These are phyloP conservation scores for Trichoderma aggressivum DNA, from an alignment of 2,329 filamentous ascomycete species.

Conservation along the genomic window DNA sequence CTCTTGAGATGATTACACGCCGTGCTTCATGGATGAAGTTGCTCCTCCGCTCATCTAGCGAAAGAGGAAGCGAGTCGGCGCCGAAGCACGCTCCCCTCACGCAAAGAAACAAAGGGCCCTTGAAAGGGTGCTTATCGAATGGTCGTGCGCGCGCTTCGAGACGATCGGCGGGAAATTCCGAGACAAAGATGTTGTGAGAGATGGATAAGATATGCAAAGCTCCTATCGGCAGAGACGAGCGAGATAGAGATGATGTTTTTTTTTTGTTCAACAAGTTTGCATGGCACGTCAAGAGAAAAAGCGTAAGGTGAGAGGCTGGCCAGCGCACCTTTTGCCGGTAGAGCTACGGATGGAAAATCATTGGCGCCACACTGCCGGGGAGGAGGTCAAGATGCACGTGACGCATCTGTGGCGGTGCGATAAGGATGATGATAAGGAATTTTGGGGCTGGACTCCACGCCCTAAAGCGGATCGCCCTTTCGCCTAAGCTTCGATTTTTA, in stretches of 20 bases:
- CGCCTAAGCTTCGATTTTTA: conserved; percentile 28
- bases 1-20: neutral
- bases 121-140: neutral
- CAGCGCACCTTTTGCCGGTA: conserved; percentile 9
- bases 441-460: conserved; percentile 17
- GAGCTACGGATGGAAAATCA: conserved; percentile 13
- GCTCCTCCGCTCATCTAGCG: neutral
- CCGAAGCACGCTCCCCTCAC: conserved; percentile 15
- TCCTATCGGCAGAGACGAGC: neutral
- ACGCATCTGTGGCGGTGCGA: conserved; percentile 5
- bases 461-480: conserved; percentile 25
- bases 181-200: neutral
- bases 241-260: neutral
- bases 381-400: conserved; percentile 5
- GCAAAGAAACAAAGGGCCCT: neutral
- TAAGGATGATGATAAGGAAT: neutral
- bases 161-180: neutral
- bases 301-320: conserved; percentile 10
- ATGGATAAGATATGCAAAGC: neutral
- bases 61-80: conserved; percentile 5
- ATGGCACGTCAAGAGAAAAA: conserved; percentile 11
- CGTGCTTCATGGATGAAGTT: conserved; percentile 6
- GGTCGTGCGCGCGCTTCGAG: neutral
- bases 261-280: neutral
- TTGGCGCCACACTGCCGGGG: neutral